phyloP scores from a whole-genome alignment of 2,329 filamentous ascomycete species.

The Curvularia hawaiiensis region DNA sequence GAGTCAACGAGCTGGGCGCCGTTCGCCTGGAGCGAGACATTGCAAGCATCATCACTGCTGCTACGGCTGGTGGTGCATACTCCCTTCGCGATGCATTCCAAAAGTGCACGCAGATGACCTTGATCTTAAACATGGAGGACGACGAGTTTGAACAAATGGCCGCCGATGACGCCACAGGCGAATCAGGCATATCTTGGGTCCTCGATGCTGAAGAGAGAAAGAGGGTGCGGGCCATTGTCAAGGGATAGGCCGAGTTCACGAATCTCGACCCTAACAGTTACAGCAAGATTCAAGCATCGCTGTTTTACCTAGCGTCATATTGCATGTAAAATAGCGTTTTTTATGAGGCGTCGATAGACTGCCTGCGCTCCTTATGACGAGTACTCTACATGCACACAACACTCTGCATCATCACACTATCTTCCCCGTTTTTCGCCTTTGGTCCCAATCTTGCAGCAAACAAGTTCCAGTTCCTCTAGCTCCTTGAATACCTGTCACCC shows the following conservation, averaged over 20 bases:
- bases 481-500: too few species aligned
- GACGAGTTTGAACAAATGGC: conserved; percentile 88
- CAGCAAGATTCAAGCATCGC: neutral
- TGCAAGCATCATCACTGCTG: conserved; percentile 68
- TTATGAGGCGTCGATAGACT: neutral
- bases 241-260: conserved; percentile 20
- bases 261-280: neutral
- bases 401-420: too few species aligned
- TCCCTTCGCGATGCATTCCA: conserved; percentile 77
- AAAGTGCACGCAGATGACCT: conserved; percentile 77
- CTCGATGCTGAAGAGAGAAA: conserved; percentile 74
- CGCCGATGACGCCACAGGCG: conserved; percentile 50
- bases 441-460: too few species aligned
- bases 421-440: too few species aligned
- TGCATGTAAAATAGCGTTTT: neutral
- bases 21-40: conserved; percentile 86
- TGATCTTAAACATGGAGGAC: conserved; percentile 93
- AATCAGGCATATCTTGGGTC: conserved; percentile 71
- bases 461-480: too few species aligned
- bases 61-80: conserved; percentile 73
- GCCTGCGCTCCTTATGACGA: neutral
- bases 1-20: conserved; percentile 80
- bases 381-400: neutral
- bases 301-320: neutral
- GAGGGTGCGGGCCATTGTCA: conserved; percentile 72